phyloP scores from a whole-genome alignment of 371 early-diverging fungal species.

The Lichtheimia ornata region DNA sequence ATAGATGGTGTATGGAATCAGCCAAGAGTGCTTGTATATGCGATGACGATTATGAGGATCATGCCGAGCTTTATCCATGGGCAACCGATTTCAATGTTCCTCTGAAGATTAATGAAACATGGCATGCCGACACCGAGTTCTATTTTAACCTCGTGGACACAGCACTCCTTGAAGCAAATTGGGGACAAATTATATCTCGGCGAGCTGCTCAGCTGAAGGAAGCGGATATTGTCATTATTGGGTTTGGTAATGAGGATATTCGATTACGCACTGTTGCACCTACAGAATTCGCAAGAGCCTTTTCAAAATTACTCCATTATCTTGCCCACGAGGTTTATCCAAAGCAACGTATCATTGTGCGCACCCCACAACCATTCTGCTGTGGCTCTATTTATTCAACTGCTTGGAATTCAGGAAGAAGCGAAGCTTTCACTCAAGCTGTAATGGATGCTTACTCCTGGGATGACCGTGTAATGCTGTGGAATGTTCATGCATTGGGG shows the following conservation, averaged over 20 bases:
- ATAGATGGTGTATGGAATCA: conserved; percentile 33
- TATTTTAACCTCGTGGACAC: conserved; percentile 26
- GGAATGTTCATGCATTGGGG: conserved; percentile 43
- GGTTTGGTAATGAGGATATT: conserved; percentile 40
- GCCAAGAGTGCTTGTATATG: conserved; percentile 19
- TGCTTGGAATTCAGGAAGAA: conserved; percentile 43
- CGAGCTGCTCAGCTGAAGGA: conserved; percentile 5
- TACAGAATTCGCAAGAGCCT: conserved; percentile 20
- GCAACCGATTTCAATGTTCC: conserved; percentile 29
- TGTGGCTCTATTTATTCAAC: conserved; percentile 29
- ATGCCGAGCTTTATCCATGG: conserved; percentile 27
- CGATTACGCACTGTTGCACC: conserved; percentile 23
- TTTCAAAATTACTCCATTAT: conserved; percentile 19
- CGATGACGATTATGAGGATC: conserved; percentile 30
- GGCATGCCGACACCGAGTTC: conserved; percentile 31
- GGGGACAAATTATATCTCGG: conserved; percentile 7
- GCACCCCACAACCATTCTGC: conserved; percentile 41
- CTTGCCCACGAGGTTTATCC: conserved; percentile 29
- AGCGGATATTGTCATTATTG: conserved; percentile 38
- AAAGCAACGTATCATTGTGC: conserved; percentile 33
- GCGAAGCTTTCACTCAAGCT: conserved; percentile 30
- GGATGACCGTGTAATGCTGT: conserved; percentile 21
- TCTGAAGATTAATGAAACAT: conserved; percentile 29
- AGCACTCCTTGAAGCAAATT: conserved; percentile 18
- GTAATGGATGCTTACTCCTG: conserved; percentile 21